These are phyloP conservation scores for Neopestalotiopsis sp. DNA, from an alignment of 2,329 filamentous ascomycete genomes.

Conservation along the genomic window DNA sequence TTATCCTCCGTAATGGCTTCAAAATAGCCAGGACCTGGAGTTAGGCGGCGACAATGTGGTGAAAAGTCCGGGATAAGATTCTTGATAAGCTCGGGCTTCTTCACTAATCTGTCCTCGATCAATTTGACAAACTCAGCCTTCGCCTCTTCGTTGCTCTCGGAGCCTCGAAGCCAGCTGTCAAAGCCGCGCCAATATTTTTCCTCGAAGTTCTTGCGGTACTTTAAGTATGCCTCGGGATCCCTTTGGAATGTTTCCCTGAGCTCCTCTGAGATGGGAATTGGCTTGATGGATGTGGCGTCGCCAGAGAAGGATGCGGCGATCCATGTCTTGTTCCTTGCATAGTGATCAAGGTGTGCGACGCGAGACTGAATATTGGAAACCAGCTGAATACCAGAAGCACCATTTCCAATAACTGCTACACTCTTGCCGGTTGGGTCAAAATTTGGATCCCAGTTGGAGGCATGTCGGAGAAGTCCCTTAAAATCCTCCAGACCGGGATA, in stretches of 20 bases:
- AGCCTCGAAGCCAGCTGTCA: slow-evolving; percentile 56
- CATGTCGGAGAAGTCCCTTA: slow-evolving; percentile 61
- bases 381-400: slow-evolving; percentile 64
- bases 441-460: slow-evolving; percentile 62
- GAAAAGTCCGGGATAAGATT: slow-evolving; percentile 66
- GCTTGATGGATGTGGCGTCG: slow-evolving; percentile 57
- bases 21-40: slow-evolving; percentile 70
- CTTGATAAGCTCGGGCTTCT: slow-evolving; percentile 60
- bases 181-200: slow-evolving; percentile 67
- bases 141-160: slow-evolving; percentile 52
- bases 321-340: slow-evolving; percentile 70
- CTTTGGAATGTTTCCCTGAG: slow-evolving; percentile 60
- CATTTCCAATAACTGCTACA: slow-evolving; percentile 67
- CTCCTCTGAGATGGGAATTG: slow-evolving; percentile 59
- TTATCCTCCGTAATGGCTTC: slow-evolving; percentile 67
- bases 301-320: slow-evolving; percentile 67
- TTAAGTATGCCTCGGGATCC: slow-evolving; percentile 64
- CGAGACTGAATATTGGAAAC: slow-evolving; percentile 56
- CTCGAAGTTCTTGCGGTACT: slow-evolving; percentile 62
- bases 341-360: slow-evolving; percentile 63
- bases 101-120: slow-evolving; percentile 58
- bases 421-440: slow-evolving; percentile 55
- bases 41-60: slow-evolving; percentile 67
- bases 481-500: slow-evolving; percentile 62
- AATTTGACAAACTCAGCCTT: slow-evolving; percentile 53